These are phyloP conservation scores for Trichaptum fuscoviolaceum DNA, from an alignment of 768 basidiomycete species.

Conservation along the genomic window DNA sequence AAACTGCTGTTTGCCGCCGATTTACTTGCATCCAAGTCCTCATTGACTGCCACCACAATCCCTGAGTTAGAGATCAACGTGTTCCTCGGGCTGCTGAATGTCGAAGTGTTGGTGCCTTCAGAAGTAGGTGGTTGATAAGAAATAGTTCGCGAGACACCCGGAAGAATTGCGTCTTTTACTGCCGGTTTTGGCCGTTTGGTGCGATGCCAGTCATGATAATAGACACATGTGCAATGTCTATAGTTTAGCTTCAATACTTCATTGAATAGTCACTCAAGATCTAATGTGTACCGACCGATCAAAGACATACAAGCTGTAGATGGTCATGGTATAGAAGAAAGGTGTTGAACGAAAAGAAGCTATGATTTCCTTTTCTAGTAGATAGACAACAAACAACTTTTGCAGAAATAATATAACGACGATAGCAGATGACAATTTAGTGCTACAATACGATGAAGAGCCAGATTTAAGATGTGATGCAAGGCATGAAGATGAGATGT, in stretches of 20 bases:
- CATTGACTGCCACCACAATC: conserved; percentile 56
- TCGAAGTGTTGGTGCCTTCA: conserved; percentile 29
- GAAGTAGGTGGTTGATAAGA: conserved; percentile 28
- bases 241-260: conserved; percentile 6
- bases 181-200: conserved; percentile 70
- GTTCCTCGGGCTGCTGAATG: conserved; percentile 55
- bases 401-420: neutral
- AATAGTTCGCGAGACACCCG: conserved; percentile 74
- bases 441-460: neutral
- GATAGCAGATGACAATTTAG: neutral
- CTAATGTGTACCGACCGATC: conserved; percentile 55
- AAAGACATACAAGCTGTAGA: conserved; percentile 90
- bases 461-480: neutral
- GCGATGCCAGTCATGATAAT: conserved; percentile 95
- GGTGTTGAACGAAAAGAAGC: neutral
- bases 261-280: conserved; percentile 7
- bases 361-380: neutral
- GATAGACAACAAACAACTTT: neutral
- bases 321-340: conserved; percentile 54
- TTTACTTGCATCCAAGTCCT: conserved; percentile 31
- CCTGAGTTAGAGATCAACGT: conserved; percentile 62
- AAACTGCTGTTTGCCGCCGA: conserved; percentile 23
- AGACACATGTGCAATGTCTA: conserved; percentile 89
- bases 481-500: neutral
- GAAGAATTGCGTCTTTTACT: conserved; percentile 59